Evolutionary conservation across 2,329 filamentous ascomycete species (phyloP).

Genomic region (Diaporthe humulicola): DNA sequence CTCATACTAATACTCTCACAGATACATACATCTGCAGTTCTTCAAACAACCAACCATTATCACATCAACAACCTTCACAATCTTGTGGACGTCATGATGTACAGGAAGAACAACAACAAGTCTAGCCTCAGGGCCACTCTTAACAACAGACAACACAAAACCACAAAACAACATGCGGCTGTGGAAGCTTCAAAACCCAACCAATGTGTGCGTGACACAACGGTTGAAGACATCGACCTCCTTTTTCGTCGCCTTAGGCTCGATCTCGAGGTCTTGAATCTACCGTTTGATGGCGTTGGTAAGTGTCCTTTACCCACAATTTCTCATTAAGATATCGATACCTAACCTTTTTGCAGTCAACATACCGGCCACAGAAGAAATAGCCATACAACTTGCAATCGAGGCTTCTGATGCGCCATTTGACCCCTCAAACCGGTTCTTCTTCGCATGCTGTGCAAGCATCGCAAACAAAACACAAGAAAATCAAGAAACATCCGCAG

Average conservation of each 20-base stretch:
- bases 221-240: neutral
- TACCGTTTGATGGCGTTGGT: neutral
- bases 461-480: neutral
- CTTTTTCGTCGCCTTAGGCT: neutral
- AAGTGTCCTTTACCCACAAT: neutral
- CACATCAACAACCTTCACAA: neutral
- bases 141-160: neutral
- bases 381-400: neutral
- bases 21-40: neutral
- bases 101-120: conserved; percentile 4
- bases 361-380: neutral
- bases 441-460: neutral
- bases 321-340: neutral
- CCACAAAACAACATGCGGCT: neutral
- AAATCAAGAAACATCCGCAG: neutral
- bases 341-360: neutral
- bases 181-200: neutral
- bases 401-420: conserved; percentile 3
- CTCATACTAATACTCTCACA: neutral
- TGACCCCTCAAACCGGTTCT: conserved; percentile 2
- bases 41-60: neutral
- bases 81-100: neutral
- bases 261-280: neutral
- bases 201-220: neutral
- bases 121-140: neutral